phyloP scores from a whole-genome alignment of 169 alveolate genomes.

The Plasmodium gaboni region DNA sequence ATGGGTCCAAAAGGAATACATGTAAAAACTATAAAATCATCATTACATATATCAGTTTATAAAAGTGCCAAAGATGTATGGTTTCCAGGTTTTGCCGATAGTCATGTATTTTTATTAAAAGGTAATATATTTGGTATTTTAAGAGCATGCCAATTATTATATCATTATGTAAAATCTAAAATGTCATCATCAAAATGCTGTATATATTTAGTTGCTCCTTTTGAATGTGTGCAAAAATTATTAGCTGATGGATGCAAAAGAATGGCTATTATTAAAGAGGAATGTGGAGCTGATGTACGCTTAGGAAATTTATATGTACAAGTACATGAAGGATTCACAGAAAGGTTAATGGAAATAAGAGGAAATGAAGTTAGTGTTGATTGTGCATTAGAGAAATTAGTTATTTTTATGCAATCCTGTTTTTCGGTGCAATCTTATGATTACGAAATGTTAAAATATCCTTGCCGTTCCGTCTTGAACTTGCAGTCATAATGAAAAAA shows the following conservation, averaged over 20 bases:
- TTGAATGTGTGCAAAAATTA: conserved; percentile 56
- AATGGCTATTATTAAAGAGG: conserved; percentile 65
- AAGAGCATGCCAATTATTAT: conserved; percentile 63
- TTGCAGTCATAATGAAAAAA: conserved; percentile 29
- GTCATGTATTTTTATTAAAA: conserved; percentile 62
- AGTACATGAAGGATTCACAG: conserved; percentile 65
- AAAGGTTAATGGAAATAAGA: conserved; percentile 64
- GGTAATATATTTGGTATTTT: conserved; percentile 71
- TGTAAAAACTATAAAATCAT: conserved; percentile 61
- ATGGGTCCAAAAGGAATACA: conserved; percentile 70
- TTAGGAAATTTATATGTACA: conserved; percentile 61
- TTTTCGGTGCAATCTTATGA: conserved; percentile 62
- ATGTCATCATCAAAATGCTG: conserved; percentile 67
- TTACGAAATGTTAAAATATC: conserved; percentile 45
- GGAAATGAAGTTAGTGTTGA: conserved; percentile 68
- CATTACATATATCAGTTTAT: conserved; percentile 53
- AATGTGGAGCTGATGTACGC: conserved; percentile 63
- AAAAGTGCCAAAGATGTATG: conserved; percentile 73
- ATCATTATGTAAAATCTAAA: conserved; percentile 65
- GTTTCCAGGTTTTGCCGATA: conserved; percentile 74
- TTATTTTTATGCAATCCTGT: conserved; percentile 70
- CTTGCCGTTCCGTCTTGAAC: conserved; percentile 55
- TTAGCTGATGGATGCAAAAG: conserved; percentile 65
- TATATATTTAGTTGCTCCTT: conserved; percentile 62
- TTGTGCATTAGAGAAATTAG: conserved; percentile 50